A percentile compares a stretch with the other conserved stretches of the same genome.
These are phyloP conservation scores for Heteromeles arbutifolia DNA, from an alignment of 306 rosid genomes.

Conservation along the genomic window DNA sequence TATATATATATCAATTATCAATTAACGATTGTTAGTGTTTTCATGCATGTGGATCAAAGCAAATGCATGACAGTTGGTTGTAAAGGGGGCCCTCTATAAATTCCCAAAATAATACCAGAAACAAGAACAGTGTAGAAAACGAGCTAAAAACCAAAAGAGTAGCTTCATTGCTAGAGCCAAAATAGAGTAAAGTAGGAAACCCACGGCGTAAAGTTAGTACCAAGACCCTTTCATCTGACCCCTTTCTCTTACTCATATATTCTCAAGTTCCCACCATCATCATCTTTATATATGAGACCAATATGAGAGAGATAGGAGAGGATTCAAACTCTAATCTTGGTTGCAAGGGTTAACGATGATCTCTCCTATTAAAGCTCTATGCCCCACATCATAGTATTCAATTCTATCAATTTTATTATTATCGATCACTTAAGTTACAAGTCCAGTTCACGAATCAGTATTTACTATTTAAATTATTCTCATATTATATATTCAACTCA, in stretches of 20 bases:
- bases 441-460: too few species aligned
- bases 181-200: background rate
- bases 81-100: constrained; percentile 23
- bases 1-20: background rate
- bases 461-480: background rate
- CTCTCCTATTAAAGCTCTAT: background rate
- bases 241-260: constrained; percentile 1
- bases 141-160: constrained; percentile 30
- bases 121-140: constrained; percentile 15
- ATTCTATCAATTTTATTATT: too few species aligned
- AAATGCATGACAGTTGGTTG: constrained; percentile 37
- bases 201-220: constrained; percentile 17
- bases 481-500: background rate
- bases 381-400: background rate
- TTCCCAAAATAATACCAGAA: constrained; percentile 13
- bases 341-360: background rate
- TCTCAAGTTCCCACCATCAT: background rate
- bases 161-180: constrained; percentile 42
- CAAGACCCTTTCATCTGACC: constrained; percentile 10
- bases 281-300: background rate
- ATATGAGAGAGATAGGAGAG: background rate
- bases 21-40: background rate
- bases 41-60: constrained; percentile 38
- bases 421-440: background rate
- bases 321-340: background rate